Percentiles rank a stretch among this genome's conserved stretches.
phyloP scores from a whole-genome alignment of 108 stramenopile species.

The Nitzschia inconspicua region DNA sequence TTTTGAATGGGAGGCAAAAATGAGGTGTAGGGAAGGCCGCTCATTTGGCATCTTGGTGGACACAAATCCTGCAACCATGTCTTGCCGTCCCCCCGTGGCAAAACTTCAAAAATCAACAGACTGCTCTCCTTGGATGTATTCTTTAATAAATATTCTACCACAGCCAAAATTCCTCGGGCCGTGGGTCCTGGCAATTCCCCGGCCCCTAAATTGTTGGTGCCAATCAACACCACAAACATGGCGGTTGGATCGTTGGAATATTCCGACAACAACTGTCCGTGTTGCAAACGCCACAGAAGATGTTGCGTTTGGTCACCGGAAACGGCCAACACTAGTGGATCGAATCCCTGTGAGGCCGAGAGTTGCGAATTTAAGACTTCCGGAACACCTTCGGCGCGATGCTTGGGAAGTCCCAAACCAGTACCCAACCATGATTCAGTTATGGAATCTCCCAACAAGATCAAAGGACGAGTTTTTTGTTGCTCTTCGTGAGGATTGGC shows the following conservation, averaged over 20 bases:
- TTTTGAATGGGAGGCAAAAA: slow-evolving; percentile 28
- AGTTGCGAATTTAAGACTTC: slow-evolving; percentile 9
- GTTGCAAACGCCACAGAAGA: slow-evolving; percentile 22
- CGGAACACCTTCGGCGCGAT: slow-evolving; percentile 18
- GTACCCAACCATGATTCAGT: slow-evolving; percentile 53
- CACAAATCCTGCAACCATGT: slow-evolving; percentile 8
- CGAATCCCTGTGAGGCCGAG: slow-evolving; percentile 2
- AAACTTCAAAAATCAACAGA: slow-evolving; percentile 19
- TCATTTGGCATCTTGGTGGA: slow-evolving; percentile 31
- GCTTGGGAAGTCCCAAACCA: slow-evolving; percentile 17
- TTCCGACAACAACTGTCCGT: slow-evolving; percentile 16
- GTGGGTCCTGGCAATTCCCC: slow-evolving; percentile 39
- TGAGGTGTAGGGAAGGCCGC: slow-evolving; percentile 25
- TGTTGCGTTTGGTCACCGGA: slow-evolving; percentile 34
- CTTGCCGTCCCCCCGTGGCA: slow-evolving; percentile 32
- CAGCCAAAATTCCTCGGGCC: slow-evolving; percentile 16
- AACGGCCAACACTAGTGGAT: slow-evolving; percentile 26
- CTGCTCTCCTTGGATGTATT: slow-evolving; percentile 13
- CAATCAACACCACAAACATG: slow-evolving; percentile 34
- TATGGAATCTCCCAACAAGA: slow-evolving; percentile 59
- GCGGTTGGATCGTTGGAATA: slow-evolving; percentile 15
- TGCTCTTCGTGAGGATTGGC: no score
- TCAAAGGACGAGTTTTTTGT: slow-evolving; percentile 22
- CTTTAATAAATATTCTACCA: slow-evolving; percentile 19
- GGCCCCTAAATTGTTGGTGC: slow-evolving; percentile 33